A percentile compares a stretch with the other conserved stretches of the same genome.
These are phyloP conservation scores for Tetracladium marchalianum DNA, from an alignment of 495 filamentous ascomycete genomes.

Conservation along the genomic window DNA sequence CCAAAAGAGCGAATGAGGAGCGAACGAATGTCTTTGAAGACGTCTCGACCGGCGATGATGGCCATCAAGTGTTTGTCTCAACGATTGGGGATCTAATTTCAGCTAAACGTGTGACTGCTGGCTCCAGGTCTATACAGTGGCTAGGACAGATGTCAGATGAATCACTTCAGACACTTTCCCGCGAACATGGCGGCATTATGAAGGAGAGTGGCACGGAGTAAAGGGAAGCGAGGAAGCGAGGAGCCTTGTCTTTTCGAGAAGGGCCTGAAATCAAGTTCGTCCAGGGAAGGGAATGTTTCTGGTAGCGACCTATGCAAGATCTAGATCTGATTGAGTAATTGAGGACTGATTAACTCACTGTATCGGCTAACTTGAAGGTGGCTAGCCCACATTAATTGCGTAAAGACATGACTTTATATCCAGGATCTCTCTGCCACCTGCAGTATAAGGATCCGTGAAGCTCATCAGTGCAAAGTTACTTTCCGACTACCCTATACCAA, in stretches of 20 bases:
- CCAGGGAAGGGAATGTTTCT: too few relatives aligned
- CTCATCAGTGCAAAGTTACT: too few relatives aligned
- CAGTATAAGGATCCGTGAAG: too few relatives aligned
- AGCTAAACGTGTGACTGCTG: conserved; percentile 22
- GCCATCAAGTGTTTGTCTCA: conserved; percentile 26
- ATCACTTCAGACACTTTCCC: conserved; percentile 13
- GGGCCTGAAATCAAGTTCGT: not conserved
- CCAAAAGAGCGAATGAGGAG: conserved; percentile 13
- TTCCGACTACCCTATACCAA: too few relatives aligned
- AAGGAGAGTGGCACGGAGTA: conserved; percentile 3
- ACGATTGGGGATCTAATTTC: conserved; percentile 27
- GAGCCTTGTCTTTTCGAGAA: not conserved
- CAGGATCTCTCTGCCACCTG: not conserved
- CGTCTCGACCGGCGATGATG: conserved; percentile 22
- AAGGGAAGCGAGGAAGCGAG: too few relatives aligned
- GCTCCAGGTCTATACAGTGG: conserved; percentile 19
- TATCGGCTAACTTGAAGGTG: not conserved
- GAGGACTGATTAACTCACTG: not conserved
- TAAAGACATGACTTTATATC: not conserved
- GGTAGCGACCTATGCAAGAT: too few relatives aligned
- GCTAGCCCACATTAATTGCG: not conserved
- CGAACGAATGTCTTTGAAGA: conserved; percentile 25
- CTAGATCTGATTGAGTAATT: not conserved
- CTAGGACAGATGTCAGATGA: conserved; percentile 22
- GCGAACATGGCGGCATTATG: not conserved